phyloP scores from a whole-genome alignment of 257 asterid species.

The Forsythia suspensa region DNA sequence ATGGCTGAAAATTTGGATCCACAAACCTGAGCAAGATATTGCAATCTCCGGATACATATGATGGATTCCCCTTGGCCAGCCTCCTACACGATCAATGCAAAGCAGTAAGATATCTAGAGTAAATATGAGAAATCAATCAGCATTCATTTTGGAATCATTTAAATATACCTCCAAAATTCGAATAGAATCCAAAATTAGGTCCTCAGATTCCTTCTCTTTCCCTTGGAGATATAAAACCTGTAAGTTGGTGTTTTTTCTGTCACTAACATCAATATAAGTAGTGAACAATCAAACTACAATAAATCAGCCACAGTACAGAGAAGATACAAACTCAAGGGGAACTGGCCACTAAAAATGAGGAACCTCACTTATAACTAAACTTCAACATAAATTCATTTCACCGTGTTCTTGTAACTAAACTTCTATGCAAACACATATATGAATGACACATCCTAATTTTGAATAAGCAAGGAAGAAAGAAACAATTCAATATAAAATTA shows the following conservation, averaged over 20 bases:
- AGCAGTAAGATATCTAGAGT: conserved; percentile 13
- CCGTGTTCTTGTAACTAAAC: not conserved
- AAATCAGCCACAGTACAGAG: not conserved
- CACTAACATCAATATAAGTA: conserved; percentile 1
- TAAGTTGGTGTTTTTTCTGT: conserved; percentile 11
- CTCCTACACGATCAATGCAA: conserved; percentile 53
- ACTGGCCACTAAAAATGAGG: not conserved
- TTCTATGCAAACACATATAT: not conserved
- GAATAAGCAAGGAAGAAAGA: not conserved
- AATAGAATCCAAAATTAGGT: conserved; percentile 66
- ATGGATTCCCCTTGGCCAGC: conserved; percentile 71
- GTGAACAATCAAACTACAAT: not conserved
- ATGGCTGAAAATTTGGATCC: conserved; percentile 15
- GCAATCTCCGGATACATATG: conserved; percentile 70
- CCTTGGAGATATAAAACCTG: conserved; percentile 82
- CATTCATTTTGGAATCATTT: conserved; percentile 20
- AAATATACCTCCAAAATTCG: conserved; percentile 71
- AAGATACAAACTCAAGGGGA: not conserved
- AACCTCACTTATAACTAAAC: not conserved
- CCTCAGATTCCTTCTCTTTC: conserved; percentile 71
- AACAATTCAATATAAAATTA: not conserved
- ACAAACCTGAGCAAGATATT: conserved; percentile 76
- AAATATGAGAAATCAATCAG: conserved; percentile 15
- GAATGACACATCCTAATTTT: not conserved
- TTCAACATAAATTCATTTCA: not conserved